Conservation (phyloP, 2,329 filamentous ascomycete genomes). For the Aureobasidium sp. region DNA sequence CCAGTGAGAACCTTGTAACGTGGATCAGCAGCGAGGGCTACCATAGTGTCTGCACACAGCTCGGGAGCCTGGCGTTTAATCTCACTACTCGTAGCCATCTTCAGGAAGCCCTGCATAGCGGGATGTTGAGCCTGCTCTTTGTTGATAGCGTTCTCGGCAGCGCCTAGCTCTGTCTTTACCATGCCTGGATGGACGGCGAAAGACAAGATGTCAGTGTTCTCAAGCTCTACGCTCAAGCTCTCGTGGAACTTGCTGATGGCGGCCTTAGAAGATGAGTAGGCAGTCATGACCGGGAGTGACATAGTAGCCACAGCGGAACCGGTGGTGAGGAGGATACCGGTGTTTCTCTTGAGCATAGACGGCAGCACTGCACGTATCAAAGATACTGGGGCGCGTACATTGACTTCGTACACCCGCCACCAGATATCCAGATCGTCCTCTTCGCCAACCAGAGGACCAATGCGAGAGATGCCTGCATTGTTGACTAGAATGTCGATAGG, state of each 20-base stretch:
- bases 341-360: slow-evolving; percentile 16
- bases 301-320: slow-evolving; percentile 12
- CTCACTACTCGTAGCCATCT: not conserved
- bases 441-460: slow-evolving; percentile 10
- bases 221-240: not conserved
- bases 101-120: slow-evolving; percentile 11
- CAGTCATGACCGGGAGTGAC: slow-evolving; percentile 17
- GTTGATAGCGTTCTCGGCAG: slow-evolving; percentile 15
- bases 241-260: slow-evolving; percentile 22
- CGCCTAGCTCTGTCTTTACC: slow-evolving; percentile 16
- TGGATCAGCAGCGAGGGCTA: slow-evolving; percentile 16
- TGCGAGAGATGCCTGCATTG: slow-evolving; percentile 10
- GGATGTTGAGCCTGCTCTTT: slow-evolving; percentile 14
- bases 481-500: slow-evolving; percentile 8
- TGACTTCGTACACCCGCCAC: slow-evolving; percentile 21
- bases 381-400: slow-evolving; percentile 18
- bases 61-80: slow-evolving; percentile 14
- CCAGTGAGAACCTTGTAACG: slow-evolving; percentile 15
- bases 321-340: slow-evolving; percentile 16
- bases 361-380: slow-evolving; percentile 19
- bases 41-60: slow-evolving; percentile 15
- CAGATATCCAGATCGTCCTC: slow-evolving; percentile 17
- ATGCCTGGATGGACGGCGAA: slow-evolving; percentile 18
- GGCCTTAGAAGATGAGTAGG: slow-evolving; percentile 19
- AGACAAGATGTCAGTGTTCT: slow-evolving; percentile 10